Evolutionary conservation across 306 rosid species (phyloP).

Genomic region (Astragalus glycyphyllos): DNA sequence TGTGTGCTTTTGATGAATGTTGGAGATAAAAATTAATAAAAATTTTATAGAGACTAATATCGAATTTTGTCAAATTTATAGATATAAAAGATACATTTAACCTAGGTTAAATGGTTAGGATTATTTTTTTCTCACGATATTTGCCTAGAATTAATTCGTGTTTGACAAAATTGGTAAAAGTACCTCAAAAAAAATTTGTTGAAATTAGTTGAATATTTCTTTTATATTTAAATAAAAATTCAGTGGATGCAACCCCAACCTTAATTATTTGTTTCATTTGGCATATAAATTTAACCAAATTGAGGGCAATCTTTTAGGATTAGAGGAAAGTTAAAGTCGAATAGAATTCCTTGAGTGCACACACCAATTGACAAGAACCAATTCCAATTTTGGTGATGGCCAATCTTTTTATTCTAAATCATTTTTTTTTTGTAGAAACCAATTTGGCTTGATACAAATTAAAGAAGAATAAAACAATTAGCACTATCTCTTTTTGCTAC

Average conservation of each 20-base stretch:
- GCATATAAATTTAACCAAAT: not conserved
- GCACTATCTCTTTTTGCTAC: constrained; percentile 29
- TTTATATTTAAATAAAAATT: not conserved
- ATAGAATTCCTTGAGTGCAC: constrained; percentile 42
- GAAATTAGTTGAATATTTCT: no score
- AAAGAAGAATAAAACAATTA: constrained; percentile 30
- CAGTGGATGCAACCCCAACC: not conserved
- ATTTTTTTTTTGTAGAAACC: constrained; percentile 5
- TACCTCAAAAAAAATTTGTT: no score
- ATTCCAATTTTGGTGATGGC: constrained; percentile 23
- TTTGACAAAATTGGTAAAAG: no score
- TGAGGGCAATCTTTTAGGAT: constrained; percentile 8
- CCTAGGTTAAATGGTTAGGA: no score
- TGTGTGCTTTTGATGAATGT: no score
- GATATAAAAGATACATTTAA: no score
- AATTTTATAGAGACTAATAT: no score
- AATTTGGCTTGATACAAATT: constrained; percentile 22
- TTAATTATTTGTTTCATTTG: constrained; percentile 16
- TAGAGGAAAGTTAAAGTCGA: constrained; percentile 36
- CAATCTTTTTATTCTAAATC: constrained; percentile 23
- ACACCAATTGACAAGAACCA: constrained; percentile 42
- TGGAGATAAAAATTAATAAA: no score
- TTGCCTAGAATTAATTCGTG: no score
- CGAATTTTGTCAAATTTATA: no score
- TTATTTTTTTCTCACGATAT: no score